Percentiles rank a stretch among this genome's conserved stretches.
Conservation (phyloP, 805 yeast genomes). For the Saccharomycopsis vini region DNA sequence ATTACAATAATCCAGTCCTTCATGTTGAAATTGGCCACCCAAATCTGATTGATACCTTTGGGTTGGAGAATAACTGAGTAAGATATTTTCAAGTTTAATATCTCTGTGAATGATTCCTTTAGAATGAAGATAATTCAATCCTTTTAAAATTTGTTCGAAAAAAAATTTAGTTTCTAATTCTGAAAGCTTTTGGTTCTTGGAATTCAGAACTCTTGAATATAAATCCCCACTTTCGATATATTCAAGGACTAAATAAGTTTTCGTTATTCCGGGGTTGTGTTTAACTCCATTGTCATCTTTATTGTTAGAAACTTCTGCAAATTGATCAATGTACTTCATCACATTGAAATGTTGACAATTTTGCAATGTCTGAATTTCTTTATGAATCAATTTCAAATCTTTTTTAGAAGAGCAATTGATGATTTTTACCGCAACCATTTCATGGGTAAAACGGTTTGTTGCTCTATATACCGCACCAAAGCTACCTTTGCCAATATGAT, state of each 20-base stretch:
- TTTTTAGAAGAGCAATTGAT: not conserved
- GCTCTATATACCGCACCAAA: constrained; percentile 13
- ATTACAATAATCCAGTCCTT: constrained; percentile 24
- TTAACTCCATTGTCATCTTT: not conserved
- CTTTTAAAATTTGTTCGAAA: constrained; percentile 11
- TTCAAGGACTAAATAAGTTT: constrained; percentile 12
- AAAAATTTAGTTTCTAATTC: constrained; percentile 11
- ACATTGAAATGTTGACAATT: constrained; percentile 12
- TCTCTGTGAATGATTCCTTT: constrained; percentile 38
- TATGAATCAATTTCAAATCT: not conserved
- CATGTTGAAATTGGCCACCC: too few species aligned
- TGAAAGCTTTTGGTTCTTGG: not conserved
- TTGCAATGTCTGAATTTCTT: constrained; percentile 10
- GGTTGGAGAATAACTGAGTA: not conserved
- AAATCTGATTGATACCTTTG: too few species aligned
- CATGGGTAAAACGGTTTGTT: not conserved
- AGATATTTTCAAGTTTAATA: constrained; percentile 38
- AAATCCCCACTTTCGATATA: constrained; percentile 13
- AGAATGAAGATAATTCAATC: constrained; percentile 30
- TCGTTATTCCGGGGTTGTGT: not conserved
- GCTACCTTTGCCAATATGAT: constrained; percentile 8
- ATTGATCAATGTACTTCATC: constrained; percentile 11
- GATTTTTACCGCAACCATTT: constrained; percentile 10
- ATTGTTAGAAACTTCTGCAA: not conserved
- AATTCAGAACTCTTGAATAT: not conserved